These are phyloP conservation scores for Pinus tabuliformis DNA, from an alignment of 75 land plant species.

Conservation along the genomic window DNA sequence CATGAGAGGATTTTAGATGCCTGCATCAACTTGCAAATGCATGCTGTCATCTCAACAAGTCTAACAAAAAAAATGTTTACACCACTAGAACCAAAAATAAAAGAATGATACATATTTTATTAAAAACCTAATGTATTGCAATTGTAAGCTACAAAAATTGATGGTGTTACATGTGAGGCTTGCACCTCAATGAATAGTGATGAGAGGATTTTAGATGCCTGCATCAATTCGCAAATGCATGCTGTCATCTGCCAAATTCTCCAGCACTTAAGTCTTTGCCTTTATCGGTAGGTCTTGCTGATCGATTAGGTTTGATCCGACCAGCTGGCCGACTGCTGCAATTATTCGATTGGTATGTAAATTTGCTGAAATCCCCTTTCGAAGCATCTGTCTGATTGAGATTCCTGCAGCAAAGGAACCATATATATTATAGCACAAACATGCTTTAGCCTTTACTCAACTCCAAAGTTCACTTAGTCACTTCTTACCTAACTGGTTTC, in stretches of 20 bases:
- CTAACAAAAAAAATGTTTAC: too few relatives aligned
- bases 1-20: too few relatives aligned
- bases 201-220: background rate
- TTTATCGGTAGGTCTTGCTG: background rate
- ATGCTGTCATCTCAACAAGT: too few relatives aligned
- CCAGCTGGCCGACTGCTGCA: background rate
- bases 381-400: background rate
- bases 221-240: background rate
- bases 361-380: slow-evolving; percentile 7
- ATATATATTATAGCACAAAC: background rate
- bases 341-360: background rate
- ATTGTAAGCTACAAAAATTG: background rate
- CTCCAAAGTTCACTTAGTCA: background rate
- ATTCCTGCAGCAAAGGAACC: background rate
- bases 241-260: background rate
- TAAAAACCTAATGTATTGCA: background rate
- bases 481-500: slow-evolving; percentile 27
- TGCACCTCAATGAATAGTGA: slow-evolving; percentile 5
- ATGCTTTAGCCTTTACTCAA: background rate
- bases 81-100: too few relatives aligned
- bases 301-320: background rate
- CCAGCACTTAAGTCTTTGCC: background rate
- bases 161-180: slow-evolving; percentile 1
- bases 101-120: background rate
- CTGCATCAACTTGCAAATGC: too few relatives aligned